A percentile compares a stretch with the other conserved stretches of the same genome.
Conservation (phyloP, 106 monocot species). For the Hemerocallis citrina region DNA sequence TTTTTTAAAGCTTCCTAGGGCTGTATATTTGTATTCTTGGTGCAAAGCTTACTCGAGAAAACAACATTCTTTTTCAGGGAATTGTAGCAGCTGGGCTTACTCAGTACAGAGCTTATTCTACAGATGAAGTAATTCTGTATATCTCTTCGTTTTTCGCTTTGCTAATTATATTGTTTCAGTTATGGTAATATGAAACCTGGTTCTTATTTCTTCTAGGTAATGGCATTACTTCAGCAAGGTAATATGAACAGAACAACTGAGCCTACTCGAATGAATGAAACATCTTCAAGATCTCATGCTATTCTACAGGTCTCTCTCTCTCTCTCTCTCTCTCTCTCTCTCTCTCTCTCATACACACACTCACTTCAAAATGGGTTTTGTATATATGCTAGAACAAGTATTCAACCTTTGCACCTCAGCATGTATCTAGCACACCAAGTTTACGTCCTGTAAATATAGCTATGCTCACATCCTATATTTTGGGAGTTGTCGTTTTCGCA, state of each 20-base stretch:
- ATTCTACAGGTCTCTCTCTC: constrained; percentile 55
- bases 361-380: no score
- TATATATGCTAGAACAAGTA: no score
- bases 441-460: no score
- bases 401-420: no score
- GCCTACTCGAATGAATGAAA: constrained; percentile 85
- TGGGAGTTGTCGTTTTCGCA: no score
- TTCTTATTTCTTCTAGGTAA: constrained; percentile 42
- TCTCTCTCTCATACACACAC: no score
- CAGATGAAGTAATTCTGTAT: constrained; percentile 53
- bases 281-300: constrained; percentile 93
- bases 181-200: background rate
- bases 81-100: constrained; percentile 79
- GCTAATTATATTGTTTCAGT: background rate
- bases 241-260: constrained; percentile 92
- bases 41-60: no score
- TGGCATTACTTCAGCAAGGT: constrained; percentile 94
- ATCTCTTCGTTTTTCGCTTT: background rate
- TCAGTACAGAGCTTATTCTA: constrained; percentile 86
- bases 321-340: background rate
- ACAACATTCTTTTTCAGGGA: constrained; percentile 93
- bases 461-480: no score
- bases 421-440: no score
- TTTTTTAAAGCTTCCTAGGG: no score
- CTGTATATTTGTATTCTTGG: no score